A percentile compares a stretch with the other conserved stretches of the same genome.
Evolutionary conservation across 2,329 filamentous ascomycete species (phyloP).

Genomic region (Mycocentrospora acerina): DNA sequence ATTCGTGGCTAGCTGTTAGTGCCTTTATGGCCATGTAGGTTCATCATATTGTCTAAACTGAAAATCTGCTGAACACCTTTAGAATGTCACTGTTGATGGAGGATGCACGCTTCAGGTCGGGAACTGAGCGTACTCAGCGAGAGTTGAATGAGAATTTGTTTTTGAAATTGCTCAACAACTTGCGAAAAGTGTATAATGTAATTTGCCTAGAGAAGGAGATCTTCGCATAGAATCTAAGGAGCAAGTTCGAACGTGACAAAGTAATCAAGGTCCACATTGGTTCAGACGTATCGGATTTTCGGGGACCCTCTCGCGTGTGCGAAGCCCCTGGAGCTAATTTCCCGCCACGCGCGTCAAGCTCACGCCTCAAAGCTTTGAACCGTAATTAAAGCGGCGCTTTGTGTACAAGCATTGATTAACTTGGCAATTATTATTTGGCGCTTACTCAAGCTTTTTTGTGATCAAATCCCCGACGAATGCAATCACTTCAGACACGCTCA

Average conservation of each 20-base stretch:
- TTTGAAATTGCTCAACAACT: too few species aligned
- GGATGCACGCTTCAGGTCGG: slow-evolving; percentile 49
- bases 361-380: slow-evolving; percentile 27
- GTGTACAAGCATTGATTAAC: slow-evolving; percentile 16
- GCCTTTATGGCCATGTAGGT: slow-evolving; percentile 48
- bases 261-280: too few species aligned
- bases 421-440: slow-evolving; percentile 13
- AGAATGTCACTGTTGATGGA: slow-evolving; percentile 55
- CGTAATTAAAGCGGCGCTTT: slow-evolving; percentile 8
- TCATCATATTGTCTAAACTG: background rate
- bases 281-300: too few species aligned
- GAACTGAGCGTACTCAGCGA: slow-evolving; percentile 19
- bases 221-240: too few species aligned
- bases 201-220: too few species aligned
- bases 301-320: background rate
- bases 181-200: too few species aligned
- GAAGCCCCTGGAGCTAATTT: background rate
- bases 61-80: background rate
- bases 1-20: slow-evolving; percentile 54
- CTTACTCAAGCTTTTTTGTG: slow-evolving; percentile 13
- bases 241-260: too few species aligned
- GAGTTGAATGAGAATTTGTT: too few species aligned
- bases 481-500: too few species aligned
- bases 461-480: too few species aligned
- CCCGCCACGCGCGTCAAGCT: slow-evolving; percentile 12